phyloP scores from a whole-genome alignment of 2,329 filamentous ascomycete species.

The Curvularia spicifera region DNA sequence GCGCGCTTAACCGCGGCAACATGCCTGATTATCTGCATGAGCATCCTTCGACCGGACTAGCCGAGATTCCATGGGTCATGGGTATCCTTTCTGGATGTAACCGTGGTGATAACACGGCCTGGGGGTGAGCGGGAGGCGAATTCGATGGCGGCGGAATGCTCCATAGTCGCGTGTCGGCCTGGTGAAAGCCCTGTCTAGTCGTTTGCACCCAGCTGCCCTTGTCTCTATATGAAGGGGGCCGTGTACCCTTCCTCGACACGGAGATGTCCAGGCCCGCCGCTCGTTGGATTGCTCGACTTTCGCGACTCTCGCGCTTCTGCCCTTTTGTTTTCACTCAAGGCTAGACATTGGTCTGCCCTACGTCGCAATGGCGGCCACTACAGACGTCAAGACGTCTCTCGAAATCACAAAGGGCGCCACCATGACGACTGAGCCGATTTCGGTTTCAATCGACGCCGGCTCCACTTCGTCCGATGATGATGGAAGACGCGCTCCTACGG shows the following conservation, averaged over 20 bases:
- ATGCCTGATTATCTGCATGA: slow-evolving; percentile 12
- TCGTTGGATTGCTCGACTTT: slow-evolving; percentile 6
- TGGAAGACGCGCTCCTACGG: slow-evolving; percentile 39
- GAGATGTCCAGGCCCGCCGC: slow-evolving; percentile 20
- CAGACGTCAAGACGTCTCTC: slow-evolving; percentile 38
- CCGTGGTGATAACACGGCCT: slow-evolving; percentile 24
- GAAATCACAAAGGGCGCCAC: slow-evolving; percentile 43
- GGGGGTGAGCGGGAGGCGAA: slow-evolving; percentile 12
- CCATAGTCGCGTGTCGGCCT: slow-evolving; percentile 21
- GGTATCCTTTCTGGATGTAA: slow-evolving; percentile 6
- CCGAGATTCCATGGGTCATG: slow-evolving; percentile 20
- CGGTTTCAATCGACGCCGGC: slow-evolving; percentile 34
- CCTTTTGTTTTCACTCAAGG: slow-evolving; percentile 3
- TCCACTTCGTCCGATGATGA: slow-evolving; percentile 31
- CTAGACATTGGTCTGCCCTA: slow-evolving; percentile 3
- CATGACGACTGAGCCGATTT: slow-evolving; percentile 33
- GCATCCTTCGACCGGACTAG: slow-evolving; percentile 24
- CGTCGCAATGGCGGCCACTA: slow-evolving; percentile 30
- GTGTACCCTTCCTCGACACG: slow-evolving; percentile 9
- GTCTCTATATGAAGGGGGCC: slow-evolving; percentile 26
- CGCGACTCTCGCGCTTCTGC: slow-evolving; percentile 2
- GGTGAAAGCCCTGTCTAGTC: slow-evolving; percentile 21
- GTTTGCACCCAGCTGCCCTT: slow-evolving; percentile 15
- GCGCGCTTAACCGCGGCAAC: slow-evolving; percentile 30
- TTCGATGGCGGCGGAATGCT: slow-evolving; percentile 11